phyloP scores from a whole-genome alignment of 129 eudicot species.

The Centaurea solstitialis region DNA sequence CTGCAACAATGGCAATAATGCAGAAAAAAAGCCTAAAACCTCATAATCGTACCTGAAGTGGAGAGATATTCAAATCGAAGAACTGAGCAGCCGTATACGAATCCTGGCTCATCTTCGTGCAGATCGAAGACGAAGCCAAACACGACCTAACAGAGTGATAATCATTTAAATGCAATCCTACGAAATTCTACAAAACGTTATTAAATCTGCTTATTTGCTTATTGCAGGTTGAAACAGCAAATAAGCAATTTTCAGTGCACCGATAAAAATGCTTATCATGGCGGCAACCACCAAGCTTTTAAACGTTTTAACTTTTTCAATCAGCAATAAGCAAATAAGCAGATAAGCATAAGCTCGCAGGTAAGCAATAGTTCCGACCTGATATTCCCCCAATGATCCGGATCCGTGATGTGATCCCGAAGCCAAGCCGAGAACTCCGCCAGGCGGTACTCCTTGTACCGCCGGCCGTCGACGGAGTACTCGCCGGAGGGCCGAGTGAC shows the following conservation, averaged over 20 bases:
- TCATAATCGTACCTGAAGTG: conserved; percentile 69
- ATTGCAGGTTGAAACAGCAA: no score
- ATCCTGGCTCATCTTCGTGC: conserved; percentile 60
- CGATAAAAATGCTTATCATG: no score
- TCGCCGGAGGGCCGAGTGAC: conserved; percentile 63
- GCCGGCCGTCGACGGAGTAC: conserved; percentile 41
- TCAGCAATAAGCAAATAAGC: no score
- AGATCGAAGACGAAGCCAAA: conserved; percentile 53
- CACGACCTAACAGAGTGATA: no score
- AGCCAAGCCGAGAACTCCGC: conserved; percentile 84
- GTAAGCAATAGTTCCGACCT: no score
- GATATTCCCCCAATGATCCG: conserved; percentile 71
- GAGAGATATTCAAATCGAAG: conserved; percentile 66
- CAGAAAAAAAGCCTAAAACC: background rate
- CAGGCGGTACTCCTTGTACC: conserved; percentile 43
- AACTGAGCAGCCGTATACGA: conserved; percentile 60
- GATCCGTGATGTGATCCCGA: conserved; percentile 56
- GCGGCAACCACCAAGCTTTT: no score
- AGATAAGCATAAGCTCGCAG: no score
- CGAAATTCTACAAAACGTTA: no score
- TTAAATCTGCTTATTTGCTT: no score
- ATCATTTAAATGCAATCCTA: no score
- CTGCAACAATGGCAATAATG: background rate
- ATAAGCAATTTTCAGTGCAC: no score
- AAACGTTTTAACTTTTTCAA: no score